phyloP scores from a whole-genome alignment of 2,329 filamentous ascomycete genomes.

The Fusarium haematococcum region DNA sequence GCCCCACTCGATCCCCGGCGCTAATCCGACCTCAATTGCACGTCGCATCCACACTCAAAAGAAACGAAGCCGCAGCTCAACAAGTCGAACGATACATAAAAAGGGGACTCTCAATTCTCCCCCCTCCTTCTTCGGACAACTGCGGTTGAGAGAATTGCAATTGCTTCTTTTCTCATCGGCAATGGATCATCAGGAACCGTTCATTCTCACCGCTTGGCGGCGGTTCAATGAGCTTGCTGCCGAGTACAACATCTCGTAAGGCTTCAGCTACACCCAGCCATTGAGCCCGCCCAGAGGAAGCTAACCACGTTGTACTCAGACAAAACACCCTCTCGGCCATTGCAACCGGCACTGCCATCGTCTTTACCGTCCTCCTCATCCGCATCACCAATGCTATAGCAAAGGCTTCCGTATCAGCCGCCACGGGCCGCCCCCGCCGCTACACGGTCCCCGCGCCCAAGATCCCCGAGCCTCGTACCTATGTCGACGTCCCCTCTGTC shows the following conservation, averaged over 20 bases:
- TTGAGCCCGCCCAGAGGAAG: slow-evolving; percentile 6
- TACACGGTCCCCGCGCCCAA: slow-evolving; percentile 74
- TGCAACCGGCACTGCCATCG: slow-evolving; percentile 46
- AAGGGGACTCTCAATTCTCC: slow-evolving; percentile 15
- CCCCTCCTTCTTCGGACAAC: background rate
- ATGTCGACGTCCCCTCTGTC: slow-evolving; percentile 70
- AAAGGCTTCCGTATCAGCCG: slow-evolving; percentile 40
- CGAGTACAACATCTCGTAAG: slow-evolving; percentile 44
- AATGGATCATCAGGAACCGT: slow-evolving; percentile 37
- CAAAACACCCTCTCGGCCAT: slow-evolving; percentile 44
- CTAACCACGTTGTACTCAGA: slow-evolving; percentile 32
- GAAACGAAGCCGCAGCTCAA: slow-evolving; percentile 3
- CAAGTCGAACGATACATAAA: slow-evolving; percentile 30
- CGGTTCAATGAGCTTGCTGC: slow-evolving; percentile 35
- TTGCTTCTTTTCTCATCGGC: background rate
- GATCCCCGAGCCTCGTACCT: slow-evolving; percentile 66
- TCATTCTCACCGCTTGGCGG: slow-evolving; percentile 35
- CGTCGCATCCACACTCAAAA: slow-evolving; percentile 18
- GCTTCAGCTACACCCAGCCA: background rate
- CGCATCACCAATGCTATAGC: slow-evolving; percentile 42
- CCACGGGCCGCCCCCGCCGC: slow-evolving; percentile 58
- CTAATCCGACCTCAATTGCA: slow-evolving; percentile 20
- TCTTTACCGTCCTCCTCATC: slow-evolving; percentile 48
- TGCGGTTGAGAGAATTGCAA: background rate
- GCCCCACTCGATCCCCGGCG: slow-evolving; percentile 20